A percentile compares a stretch with the other conserved stretches of the same genome.
These are phyloP conservation scores for Mycena alexandri DNA, from an alignment of 768 basidiomycete genomes.

Conservation along the genomic window DNA sequence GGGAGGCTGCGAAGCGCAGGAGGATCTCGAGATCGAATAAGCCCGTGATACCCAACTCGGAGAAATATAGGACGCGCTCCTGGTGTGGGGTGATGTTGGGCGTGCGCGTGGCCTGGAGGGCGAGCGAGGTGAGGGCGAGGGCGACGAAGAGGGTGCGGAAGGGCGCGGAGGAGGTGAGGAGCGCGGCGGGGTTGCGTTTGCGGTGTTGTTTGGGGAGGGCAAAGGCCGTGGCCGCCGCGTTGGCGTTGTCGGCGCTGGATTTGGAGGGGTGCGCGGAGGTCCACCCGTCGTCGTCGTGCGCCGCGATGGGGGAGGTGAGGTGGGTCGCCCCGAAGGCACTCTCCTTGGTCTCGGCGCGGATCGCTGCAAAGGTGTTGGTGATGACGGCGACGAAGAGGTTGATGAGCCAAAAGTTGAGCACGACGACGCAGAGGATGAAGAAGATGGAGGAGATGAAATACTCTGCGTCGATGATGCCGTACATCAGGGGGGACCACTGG, in stretches of 20 bases:
- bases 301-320: slow-evolving; percentile 17
- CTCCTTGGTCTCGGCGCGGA: slow-evolving; percentile 86
- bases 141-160: slow-evolving; percentile 82
- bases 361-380: slow-evolving; percentile 91
- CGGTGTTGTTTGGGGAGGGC: slow-evolving; percentile 45
- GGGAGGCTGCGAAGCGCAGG: slow-evolving; percentile 73
- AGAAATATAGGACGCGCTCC: slow-evolving; percentile 63
- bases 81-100: slow-evolving; percentile 64
- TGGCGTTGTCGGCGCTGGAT: slow-evolving; percentile 29
- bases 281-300: slow-evolving; percentile 69
- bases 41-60: slow-evolving; percentile 83
- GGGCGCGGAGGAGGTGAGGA: slow-evolving; percentile 59
- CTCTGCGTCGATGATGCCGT: slow-evolving; percentile 89
- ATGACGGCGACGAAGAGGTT: slow-evolving; percentile 97
- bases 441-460: slow-evolving; percentile 90
- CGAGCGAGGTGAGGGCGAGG: slow-evolving; percentile 78
- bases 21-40: slow-evolving; percentile 92
- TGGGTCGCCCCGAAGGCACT: slow-evolving; percentile 90
- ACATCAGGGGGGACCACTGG: slow-evolving; percentile 90
- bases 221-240: slow-evolving; percentile 55
- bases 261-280: too few relatives aligned
- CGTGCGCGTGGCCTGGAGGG: slow-evolving; percentile 77
- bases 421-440: slow-evolving; percentile 85
- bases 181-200: slow-evolving; percentile 66
- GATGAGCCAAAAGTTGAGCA: slow-evolving; percentile 95